Base-by-base conservation (phyloP, 495 filamentous ascomycete genomes). In the Penicillium coprophilum region DNA sequence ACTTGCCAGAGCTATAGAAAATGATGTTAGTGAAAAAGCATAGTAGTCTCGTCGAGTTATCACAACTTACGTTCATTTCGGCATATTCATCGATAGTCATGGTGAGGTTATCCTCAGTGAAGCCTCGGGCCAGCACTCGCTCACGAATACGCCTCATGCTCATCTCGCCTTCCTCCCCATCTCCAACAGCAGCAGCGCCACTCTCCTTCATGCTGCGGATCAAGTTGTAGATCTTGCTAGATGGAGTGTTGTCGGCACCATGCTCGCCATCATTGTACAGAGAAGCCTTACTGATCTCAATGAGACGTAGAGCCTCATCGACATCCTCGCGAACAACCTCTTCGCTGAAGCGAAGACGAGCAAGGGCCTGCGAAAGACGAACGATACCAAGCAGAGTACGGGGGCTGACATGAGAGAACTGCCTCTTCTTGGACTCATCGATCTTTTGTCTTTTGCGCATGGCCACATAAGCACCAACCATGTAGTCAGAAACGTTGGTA, bases 331-430 rank as follows among this genome's bases (percentile, higher is more conserved):
- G 85, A 30, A 90, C 87, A 13, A 97, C 95, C 36, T 80, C 77
- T 34, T 87, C 82, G 43, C 85, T 85, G 74, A 97, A 97, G 1
- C 93, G 86, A 41, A 98, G 83, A 50, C 94, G 89, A 10, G 95
- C 94, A n/a, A 98, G 82, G 10, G 94, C 94, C 71, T 98, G 95
- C 1, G 94, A 88, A 9, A 98, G 81, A 80, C 94, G 93, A 11
- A 97, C 77, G 32, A 97, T 85, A 65, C 93, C 94, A 1, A 98
- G 83, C 12, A 98, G 81, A 0, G 94, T 97, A 79, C 94, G 91
- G 3, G 92, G 88, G 4, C 92, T 93, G 28, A 91, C 91, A 71
- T 98, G 91, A 4, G 90, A 87, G 71, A 97, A 98, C 62, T 92
- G 88, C 66, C 91, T 87, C 73, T 91, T 90, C 62, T 82, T 84